Evolutionary conservation across 164 flowering plant species (phyloP).

Genomic region (Vitis cinerea): DNA sequence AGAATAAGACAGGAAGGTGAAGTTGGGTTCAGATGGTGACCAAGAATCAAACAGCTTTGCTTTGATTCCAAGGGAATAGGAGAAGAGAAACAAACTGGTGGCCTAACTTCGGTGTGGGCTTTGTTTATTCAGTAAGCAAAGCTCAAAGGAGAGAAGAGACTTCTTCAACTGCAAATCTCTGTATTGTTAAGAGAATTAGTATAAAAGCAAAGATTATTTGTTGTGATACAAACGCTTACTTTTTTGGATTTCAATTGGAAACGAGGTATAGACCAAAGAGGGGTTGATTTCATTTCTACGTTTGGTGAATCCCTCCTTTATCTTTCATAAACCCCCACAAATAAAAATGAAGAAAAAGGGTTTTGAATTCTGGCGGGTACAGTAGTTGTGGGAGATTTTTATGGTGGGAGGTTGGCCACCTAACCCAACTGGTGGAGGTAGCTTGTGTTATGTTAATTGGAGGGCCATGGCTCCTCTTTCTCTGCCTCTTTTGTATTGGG

Average conservation of each 20-base stretch:
- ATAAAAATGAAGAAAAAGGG: too few species aligned
- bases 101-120: constrained; percentile 51
- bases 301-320: too few species aligned
- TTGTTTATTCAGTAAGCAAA: constrained; percentile 41
- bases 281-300: too few species aligned
- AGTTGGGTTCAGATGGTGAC: constrained; percentile 80
- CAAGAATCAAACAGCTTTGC: constrained; percentile 72
- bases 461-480: neutral
- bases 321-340: too few species aligned
- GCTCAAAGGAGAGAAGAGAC: constrained; percentile 13
- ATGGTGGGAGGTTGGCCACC: constrained; percentile 25
- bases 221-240: neutral
- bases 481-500: neutral
- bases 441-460: neutral
- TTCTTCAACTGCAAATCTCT: constrained; percentile 23
- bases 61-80: constrained; percentile 55
- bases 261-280: neutral
- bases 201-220: constrained; percentile 10
- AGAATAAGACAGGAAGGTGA: constrained; percentile 36
- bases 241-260: constrained; percentile 3
- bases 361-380: constrained; percentile 30
- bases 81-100: constrained; percentile 46
- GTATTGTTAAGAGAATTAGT: neutral
- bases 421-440: constrained; percentile 14
- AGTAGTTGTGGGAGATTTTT: constrained; percentile 4